Percentiles rank a stretch among this genome's conserved stretches.
phyloP scores from a whole-genome alignment of 1,284 basidiomycete species.

The Ustilago vetiveriae region DNA sequence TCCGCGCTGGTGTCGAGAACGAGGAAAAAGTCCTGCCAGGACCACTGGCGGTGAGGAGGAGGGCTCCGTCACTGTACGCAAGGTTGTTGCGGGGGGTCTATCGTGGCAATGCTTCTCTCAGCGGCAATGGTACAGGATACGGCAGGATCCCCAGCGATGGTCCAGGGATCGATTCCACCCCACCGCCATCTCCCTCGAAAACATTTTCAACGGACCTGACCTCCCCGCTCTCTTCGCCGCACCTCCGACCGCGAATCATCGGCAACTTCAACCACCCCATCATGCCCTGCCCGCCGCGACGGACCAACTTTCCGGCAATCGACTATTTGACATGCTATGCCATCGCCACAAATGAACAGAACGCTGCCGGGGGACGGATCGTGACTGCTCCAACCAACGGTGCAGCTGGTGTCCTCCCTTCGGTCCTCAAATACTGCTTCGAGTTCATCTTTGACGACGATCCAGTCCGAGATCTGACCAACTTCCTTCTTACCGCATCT shows the following conservation, averaged over 20 bases:
- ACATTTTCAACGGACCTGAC: too few species aligned
- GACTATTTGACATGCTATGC: constrained; percentile 78
- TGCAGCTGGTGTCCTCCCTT: constrained; percentile 83
- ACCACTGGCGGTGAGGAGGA: constrained; percentile 70
- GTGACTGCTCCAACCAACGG: constrained; percentile 90
- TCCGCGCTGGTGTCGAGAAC: constrained; percentile 84
- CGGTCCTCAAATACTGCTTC: constrained; percentile 82
- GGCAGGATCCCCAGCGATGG: neutral
- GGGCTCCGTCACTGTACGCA: constrained; percentile 70
- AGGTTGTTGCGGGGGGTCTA: constrained; percentile 84
- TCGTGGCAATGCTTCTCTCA: constrained; percentile 17
- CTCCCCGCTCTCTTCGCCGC: too few species aligned
- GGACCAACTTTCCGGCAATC: constrained; percentile 87
- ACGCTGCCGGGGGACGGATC: constrained; percentile 89
- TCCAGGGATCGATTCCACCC: constrained; percentile 18
- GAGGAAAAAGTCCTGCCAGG: constrained; percentile 83
- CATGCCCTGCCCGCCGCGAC: constrained; percentile 71
- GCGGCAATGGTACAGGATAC: constrained; percentile 2
- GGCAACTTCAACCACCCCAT: constrained; percentile 85
- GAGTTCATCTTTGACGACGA: constrained; percentile 81
- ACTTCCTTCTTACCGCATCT: constrained; percentile 82
- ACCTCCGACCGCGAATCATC: constrained; percentile 69
- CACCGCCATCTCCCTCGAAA: neutral
- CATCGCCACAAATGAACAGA: constrained; percentile 74
- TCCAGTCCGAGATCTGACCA: constrained; percentile 83